Conservation (phyloP, 306 rosid species). For the Gillenia trifoliata region DNA sequence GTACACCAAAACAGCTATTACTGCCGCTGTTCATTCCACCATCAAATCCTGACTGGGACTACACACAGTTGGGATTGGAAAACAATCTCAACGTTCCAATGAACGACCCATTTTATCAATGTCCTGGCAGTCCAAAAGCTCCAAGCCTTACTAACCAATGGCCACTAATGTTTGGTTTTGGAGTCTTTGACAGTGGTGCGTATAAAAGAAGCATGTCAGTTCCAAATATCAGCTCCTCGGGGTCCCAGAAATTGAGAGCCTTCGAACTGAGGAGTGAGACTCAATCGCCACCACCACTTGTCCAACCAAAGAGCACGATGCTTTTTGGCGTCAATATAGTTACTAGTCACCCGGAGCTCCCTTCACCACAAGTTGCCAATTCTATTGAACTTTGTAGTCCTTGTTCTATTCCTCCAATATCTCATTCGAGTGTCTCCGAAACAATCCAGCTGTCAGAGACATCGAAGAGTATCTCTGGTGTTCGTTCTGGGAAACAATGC, state of each 20-base stretch:
- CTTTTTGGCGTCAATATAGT: conserved; percentile 53
- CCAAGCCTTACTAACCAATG: conserved; percentile 23
- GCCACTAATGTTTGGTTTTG: not conserved
- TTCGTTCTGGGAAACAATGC: conserved; percentile 33
- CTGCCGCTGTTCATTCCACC: conserved; percentile 7
- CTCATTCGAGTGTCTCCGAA: conserved; percentile 35
- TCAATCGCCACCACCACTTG: conserved; percentile 24
- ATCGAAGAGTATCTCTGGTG: conserved; percentile 22
- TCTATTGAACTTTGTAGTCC: conserved; percentile 26
- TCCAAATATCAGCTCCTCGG: conserved; percentile 36
- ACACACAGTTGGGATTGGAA: conserved; percentile 13
- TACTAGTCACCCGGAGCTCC: conserved; percentile 52
- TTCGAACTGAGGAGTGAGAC: conserved; percentile 34
- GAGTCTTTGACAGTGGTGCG: conserved; percentile 9
- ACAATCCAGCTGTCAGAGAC: conserved; percentile 25
- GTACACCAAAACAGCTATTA: conserved; percentile 16
- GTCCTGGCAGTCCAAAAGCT: conserved; percentile 16
- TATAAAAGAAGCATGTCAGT: conserved; percentile 25
- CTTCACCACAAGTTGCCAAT: conserved; percentile 56
- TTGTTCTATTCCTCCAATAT: conserved; percentile 42
- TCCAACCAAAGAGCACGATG: conserved; percentile 29
- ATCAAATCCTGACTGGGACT: conserved; percentile 13
- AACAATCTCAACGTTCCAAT: conserved; percentile 20
- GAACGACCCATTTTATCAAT: conserved; percentile 21
- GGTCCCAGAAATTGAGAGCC: conserved; percentile 27